Percentiles rank a stretch among this genome's conserved stretches.
phyloP scores from a whole-genome alignment of 192 early-diverging fungal genomes.

The Podochytrium sp. region DNA sequence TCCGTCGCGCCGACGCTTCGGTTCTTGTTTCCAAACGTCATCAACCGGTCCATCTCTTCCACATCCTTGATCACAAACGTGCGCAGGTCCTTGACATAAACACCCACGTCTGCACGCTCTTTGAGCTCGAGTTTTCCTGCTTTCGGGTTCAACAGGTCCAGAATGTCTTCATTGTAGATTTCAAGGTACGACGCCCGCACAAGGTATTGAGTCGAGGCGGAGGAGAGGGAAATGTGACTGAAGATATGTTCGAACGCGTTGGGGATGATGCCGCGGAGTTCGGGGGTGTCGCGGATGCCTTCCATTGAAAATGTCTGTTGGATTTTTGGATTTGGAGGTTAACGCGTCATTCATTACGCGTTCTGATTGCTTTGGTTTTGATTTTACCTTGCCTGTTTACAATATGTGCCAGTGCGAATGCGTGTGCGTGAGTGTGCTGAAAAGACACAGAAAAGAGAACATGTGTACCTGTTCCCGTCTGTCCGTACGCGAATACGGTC shows the following conservation, averaged over 20 bases:
- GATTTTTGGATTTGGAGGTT: too few relatives aligned
- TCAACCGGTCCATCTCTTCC: constrained; percentile 66
- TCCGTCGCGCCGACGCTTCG: constrained; percentile 65
- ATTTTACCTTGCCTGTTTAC: too few relatives aligned
- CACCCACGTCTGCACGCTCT: constrained; percentile 63
- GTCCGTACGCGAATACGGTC: constrained; percentile 68
- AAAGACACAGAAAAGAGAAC: not conserved
- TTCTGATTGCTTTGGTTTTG: too few relatives aligned
- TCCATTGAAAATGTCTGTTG: constrained; percentile 77
- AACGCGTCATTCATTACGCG: too few relatives aligned
- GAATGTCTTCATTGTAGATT: constrained; percentile 93
- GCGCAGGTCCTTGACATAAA: constrained; percentile 66
- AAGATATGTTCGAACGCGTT: constrained; percentile 72
- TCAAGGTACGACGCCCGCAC: constrained; percentile 89
- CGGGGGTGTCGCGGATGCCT: constrained; percentile 67
- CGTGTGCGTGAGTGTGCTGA: too few relatives aligned
- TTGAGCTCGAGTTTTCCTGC: constrained; percentile 62
- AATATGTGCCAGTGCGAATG: too few relatives aligned
- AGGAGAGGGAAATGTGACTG: constrained; percentile 53
- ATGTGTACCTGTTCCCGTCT: constrained; percentile 53
- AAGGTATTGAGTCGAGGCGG: constrained; percentile 68
- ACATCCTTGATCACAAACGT: constrained; percentile 68
- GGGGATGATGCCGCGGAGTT: constrained; percentile 68
- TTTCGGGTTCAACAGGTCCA: constrained; percentile 80
- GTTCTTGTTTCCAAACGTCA: constrained; percentile 73